Evolutionary conservation across 345 rosid species (phyloP), one percentile per base, ranked within the genome.

Genomic region (Nephelium lappaceum): DNA sequence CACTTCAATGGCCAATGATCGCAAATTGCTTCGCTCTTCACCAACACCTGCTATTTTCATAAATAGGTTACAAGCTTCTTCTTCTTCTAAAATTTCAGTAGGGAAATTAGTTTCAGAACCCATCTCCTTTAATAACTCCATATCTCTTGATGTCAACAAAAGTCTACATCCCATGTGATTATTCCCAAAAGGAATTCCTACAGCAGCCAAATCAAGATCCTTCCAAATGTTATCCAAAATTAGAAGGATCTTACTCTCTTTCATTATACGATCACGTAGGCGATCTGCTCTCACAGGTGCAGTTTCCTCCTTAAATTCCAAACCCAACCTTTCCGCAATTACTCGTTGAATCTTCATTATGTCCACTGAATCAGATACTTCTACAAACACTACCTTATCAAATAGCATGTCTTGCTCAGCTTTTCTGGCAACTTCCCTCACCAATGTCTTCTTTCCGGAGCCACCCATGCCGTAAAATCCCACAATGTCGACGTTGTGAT

Each of bases 221-320:
- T 19, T 11, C 55, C 57, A 69, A 45, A 43, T 31, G 38, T 68
- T 43, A 68, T 68, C 72, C 24, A 69, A 69, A 11, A 69, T 45
- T 19, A 69, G 7, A 70, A 71, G 74, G 11, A 71, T 15, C 38
- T 18, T 45, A 15, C 27, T 36, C 25, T 58, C 25, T 15, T 38
- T 0, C 47, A 11, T 10, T 12, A 63, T 11, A 5, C 43, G 10
- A 1, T 38, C 19, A 5, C 21, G 18, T 16, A 31, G 8, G 7
- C 16, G 15, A 36, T 6, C 19, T 16, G 51, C 71, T 67, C 9
- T 67, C 5, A 4, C 71, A 2, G 5, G 19, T 6, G 1, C 21
- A 7, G 18, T 15, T 0, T 62, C 55, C 12, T 41, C 55, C 1
- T 23, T 38, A 11, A 60, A 25, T 4, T 74, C 0, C 18, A 74